These are phyloP conservation scores for Debaryomyces psychrophilus DNA, from an alignment of 1,139 yeast species.

Conservation along the genomic window DNA sequence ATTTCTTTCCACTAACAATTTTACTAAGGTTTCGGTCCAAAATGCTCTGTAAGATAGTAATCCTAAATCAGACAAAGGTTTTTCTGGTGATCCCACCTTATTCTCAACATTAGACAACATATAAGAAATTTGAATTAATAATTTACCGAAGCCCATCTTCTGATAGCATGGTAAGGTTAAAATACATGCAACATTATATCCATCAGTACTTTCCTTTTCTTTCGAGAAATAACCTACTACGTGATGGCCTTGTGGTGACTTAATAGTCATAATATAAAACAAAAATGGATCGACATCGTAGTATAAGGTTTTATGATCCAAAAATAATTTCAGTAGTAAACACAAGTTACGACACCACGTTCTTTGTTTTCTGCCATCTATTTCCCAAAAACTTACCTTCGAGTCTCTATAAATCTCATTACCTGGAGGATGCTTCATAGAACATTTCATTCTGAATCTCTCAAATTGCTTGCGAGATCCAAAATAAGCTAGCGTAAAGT, in stretches of 20 bases:
- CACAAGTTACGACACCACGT: slow-evolving; percentile 97
- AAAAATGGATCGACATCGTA: slow-evolving; percentile 97
- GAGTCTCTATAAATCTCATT: slow-evolving; percentile 94
- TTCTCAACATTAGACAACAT: slow-evolving; percentile 85
- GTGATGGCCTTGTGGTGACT: slow-evolving; percentile 90
- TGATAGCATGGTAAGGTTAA: slow-evolving; percentile 95
- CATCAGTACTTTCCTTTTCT: slow-evolving; percentile 94
- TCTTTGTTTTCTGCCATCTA: slow-evolving; percentile 93
- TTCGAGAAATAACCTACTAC: slow-evolving; percentile 95
- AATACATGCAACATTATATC: slow-evolving; percentile 97
- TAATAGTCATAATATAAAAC: slow-evolving; percentile 91
- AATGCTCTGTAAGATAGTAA: slow-evolving; percentile 89
- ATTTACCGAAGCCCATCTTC: slow-evolving; percentile 89
- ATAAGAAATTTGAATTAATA: slow-evolving; percentile 90
- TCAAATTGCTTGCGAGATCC: slow-evolving; percentile 91
- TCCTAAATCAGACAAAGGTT: slow-evolving; percentile 94
- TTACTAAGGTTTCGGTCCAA: slow-evolving; percentile 91
- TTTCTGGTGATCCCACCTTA: slow-evolving; percentile 95
- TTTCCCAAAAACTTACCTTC: slow-evolving; percentile 79
- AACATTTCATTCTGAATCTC: slow-evolving; percentile 83
- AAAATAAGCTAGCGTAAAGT: slow-evolving; percentile 84
- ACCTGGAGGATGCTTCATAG: slow-evolving; percentile 95
- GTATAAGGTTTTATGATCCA: slow-evolving; percentile 93
- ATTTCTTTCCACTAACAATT: slow-evolving; percentile 66
- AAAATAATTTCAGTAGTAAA: slow-evolving; percentile 79